Percentiles rank a stretch among this genome's conserved stretches.
Conservation (phyloP, 2,329 filamentous ascomycete species). For the Scedosporium dehoogii region DNA sequence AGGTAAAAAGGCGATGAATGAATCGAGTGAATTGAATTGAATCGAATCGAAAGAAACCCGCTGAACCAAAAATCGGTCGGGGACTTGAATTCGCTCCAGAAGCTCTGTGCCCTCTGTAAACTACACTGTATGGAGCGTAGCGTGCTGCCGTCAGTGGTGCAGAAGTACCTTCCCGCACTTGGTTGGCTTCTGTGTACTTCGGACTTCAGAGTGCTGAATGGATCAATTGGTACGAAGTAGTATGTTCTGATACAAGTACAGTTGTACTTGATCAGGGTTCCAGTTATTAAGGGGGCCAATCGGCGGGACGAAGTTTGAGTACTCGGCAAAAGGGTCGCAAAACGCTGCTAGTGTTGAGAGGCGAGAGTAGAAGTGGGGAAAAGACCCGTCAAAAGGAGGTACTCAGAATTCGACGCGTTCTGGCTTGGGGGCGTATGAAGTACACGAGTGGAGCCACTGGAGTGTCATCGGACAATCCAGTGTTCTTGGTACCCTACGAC, state of each 20-base stretch:
- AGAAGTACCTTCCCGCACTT: neutral
- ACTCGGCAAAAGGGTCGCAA: conserved; percentile 4
- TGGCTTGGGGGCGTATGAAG: neutral
- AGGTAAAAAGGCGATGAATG: neutral
- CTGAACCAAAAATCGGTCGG: neutral
- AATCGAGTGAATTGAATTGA: too few relatives aligned
- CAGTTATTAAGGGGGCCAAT: conserved; percentile 6
- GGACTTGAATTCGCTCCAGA: neutral
- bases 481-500: too few relatives aligned
- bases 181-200: neutral
- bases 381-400: neutral
- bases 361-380: conserved; percentile 6
- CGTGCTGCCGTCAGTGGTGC: neutral
- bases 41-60: neutral
- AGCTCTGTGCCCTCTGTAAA: neutral
- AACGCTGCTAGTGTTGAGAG: neutral
- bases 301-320: neutral
- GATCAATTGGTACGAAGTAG: too few relatives aligned
- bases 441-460: neutral
- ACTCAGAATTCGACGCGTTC: neutral
- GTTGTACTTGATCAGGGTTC: neutral
- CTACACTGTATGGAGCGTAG: neutral
- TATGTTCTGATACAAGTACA: neutral
- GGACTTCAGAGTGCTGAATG: too few relatives aligned
- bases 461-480: too few relatives aligned